Evolutionary conservation across 2,329 filamentous ascomycete species (phyloP), one percentile per base, ranked within the genome.

Genomic region (Venturia carpophila): DNA sequence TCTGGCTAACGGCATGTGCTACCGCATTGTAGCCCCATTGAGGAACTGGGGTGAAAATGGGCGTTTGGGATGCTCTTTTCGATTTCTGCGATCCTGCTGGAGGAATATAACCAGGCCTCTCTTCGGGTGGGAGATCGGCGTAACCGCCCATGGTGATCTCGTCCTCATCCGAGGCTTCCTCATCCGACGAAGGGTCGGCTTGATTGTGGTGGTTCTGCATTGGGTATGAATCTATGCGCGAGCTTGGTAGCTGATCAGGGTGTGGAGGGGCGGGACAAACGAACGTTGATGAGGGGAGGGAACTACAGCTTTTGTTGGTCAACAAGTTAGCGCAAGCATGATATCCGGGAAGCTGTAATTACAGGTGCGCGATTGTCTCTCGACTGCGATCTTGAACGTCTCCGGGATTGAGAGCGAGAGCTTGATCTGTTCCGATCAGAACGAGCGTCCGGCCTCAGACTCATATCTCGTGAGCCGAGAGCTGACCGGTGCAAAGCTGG

Each of bases 61-160:
- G 63, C 19, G 5, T 19, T 30, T 13, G 24, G 1, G 63, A n/a
- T 17, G 42, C 45, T 6, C 30, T n/a, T 34, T 64, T 58, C 21
- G 34, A n/a, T 21, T 27, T 19, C 21, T 62, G 24, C 55, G 34
- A 27, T 39, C 64, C 60, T 56, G 63, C 47, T 56, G 60, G 45
- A 42, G 68, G 66, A 67, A 58, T 68, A 64, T 67, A 69, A 55
- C 65, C 68, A 42, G 62, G 67, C 37, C 61, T 62, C 56, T 65
- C 66, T 43, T 65, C 65, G 5, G 68, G 67, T 34, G 63, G 69
- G 9, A 67, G 64, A 64, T 72, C 58, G 27, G 58, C 41, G 34
- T 65, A 65, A 17, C 64, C 58, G 21, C 64, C 64, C 55, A 65
- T 61, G 37, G 64, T 65, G 27, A 65, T 62, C 63, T 64, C 49